phyloP scores from a whole-genome alignment of 495 filamentous ascomycete genomes.

The Evernia prunastri region DNA sequence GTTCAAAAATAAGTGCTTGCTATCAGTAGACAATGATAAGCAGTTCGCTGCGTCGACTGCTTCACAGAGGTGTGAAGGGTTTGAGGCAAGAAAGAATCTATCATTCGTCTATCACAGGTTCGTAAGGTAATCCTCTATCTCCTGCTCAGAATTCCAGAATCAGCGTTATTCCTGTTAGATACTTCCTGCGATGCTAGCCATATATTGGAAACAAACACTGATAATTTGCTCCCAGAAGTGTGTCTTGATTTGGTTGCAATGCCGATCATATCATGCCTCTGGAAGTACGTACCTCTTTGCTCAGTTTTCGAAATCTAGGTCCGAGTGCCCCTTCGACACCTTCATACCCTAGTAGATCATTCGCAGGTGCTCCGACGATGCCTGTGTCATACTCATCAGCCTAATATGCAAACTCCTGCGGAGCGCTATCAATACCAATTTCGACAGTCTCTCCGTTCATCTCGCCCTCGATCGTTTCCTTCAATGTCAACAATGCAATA shows the following conservation, averaged over 20 bases:
- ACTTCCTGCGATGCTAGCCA: not conserved
- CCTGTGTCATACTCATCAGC: constrained; percentile 49
- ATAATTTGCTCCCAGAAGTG: not conserved
- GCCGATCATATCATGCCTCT: not conserved
- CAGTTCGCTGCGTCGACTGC: not conserved
- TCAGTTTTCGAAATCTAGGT: constrained; percentile 92
- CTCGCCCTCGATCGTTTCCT: constrained; percentile 98
- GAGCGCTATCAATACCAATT: constrained; percentile 60
- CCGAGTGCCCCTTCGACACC: constrained; percentile 85
- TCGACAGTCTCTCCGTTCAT: constrained; percentile 99
- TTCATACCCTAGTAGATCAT: constrained; percentile 86
- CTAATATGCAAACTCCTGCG: constrained; percentile 1
- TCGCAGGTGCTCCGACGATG: constrained; percentile 89
- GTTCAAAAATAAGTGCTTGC: not conserved
- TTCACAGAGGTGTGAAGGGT: not conserved
- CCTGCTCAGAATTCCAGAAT: constrained; percentile 30
- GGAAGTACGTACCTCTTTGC: constrained; percentile 50
- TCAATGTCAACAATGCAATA: constrained; percentile 94
- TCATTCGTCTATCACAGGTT: constrained; percentile 58
- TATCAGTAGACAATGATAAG: not conserved
- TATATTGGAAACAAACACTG: not conserved
- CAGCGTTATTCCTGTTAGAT: not conserved
- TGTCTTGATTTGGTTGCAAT: not conserved
- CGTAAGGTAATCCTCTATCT: constrained; percentile 98
- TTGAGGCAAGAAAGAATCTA: not conserved